phyloP scores from a whole-genome alignment of 2,329 filamentous ascomycete genomes.

The Aschersonia sp. region DNA sequence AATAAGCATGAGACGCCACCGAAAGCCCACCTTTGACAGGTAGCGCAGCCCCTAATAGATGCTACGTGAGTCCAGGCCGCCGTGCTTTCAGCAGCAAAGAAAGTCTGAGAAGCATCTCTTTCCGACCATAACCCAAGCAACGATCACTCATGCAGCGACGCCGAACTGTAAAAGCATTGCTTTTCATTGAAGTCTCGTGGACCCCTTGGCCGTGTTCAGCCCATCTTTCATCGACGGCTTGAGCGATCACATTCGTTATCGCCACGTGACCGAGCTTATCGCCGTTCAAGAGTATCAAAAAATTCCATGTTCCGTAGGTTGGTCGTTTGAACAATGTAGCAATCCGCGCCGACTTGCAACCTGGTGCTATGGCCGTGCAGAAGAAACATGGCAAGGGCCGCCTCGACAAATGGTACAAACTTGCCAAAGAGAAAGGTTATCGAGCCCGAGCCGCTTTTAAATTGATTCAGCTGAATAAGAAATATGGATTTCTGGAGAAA shows the following conservation, averaged over 20 bases:
- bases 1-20: too few species aligned
- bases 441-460: constrained; percentile 94
- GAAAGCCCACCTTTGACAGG: too few species aligned
- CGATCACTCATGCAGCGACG: too few species aligned
- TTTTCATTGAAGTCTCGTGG: too few species aligned
- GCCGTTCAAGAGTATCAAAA: constrained; percentile 13
- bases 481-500: constrained; percentile 95
- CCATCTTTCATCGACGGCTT: neutral
- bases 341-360: neutral
- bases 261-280: constrained; percentile 12
- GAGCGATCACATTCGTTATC: constrained; percentile 1
- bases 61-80: too few species aligned
- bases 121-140: too few species aligned
- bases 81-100: too few species aligned
- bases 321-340: constrained; percentile 1
- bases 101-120: too few species aligned
- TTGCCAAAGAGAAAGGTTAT: constrained; percentile 97
- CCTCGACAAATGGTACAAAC: constrained; percentile 97
- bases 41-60: too few species aligned
- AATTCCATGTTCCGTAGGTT: constrained; percentile 1
- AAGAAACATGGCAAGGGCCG: constrained; percentile 99
- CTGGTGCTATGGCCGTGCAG: constrained; percentile 68
- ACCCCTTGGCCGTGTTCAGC: too few species aligned
- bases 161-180: too few species aligned
- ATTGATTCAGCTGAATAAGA: constrained; percentile 95